Evolutionary conservation across 2,329 filamentous ascomycete species (phyloP).

Genomic region (Ceratocystiopsis sp.): DNA sequence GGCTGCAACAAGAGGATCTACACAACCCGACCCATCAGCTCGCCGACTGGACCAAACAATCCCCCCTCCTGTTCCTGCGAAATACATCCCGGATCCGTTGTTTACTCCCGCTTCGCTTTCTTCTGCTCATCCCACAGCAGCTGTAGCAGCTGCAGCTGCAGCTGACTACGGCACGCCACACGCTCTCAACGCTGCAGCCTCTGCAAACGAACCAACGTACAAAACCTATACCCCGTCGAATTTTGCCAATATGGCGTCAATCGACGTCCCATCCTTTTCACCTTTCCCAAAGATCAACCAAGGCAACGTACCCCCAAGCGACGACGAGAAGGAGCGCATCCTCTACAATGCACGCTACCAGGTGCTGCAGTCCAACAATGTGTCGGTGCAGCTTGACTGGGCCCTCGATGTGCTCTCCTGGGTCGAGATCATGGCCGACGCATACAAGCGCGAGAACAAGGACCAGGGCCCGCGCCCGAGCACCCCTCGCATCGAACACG

Average conservation of each 20-base stretch:
- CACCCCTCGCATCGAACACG: constrained; percentile 78
- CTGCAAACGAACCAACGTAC: constrained; percentile 13
- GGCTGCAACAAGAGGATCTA: constrained; percentile 24
- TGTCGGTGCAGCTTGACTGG: constrained; percentile 93
- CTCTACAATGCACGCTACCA: constrained; percentile 68
- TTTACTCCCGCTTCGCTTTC: constrained; percentile 9
- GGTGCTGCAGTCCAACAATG: constrained; percentile 84
- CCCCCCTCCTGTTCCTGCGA: too few relatives aligned
- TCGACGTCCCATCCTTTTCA: constrained; percentile 62
- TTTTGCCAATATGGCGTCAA: constrained; percentile 19
- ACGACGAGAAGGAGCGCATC: constrained; percentile 85
- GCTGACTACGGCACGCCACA: neutral
- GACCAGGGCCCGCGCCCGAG: constrained; percentile 40
- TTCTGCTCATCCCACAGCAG: constrained; percentile 9
- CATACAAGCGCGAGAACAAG: constrained; percentile 46
- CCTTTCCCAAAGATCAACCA: constrained; percentile 78
- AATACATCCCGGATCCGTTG: too few relatives aligned
- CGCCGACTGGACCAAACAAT: constrained; percentile 5
- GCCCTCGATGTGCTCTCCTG: constrained; percentile 82
- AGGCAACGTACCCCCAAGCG: constrained; percentile 79
- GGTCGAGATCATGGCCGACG: constrained; percentile 68
- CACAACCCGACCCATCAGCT: constrained; percentile 8
- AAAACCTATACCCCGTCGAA: constrained; percentile 24
- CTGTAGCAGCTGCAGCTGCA: constrained; percentile 7
- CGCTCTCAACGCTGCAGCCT: too few relatives aligned